Evolutionary conservation across 164 flowering plant genomes (phyloP).

Genomic region (Dillenia turbinata): DNA sequence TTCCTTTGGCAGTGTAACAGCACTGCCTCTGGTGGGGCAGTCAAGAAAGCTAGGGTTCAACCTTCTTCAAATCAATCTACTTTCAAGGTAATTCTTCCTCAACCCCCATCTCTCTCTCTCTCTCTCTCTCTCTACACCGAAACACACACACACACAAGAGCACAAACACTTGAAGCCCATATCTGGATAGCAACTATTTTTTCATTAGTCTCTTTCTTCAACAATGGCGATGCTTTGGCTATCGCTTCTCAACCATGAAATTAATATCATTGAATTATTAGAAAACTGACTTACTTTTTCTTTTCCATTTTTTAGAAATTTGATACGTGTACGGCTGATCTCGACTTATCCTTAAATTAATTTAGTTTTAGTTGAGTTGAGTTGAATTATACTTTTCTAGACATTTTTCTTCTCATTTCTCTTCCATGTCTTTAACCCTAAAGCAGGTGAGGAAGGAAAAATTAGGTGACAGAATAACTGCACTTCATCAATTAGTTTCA

Average conservation of each 20-base stretch:
- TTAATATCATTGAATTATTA: background rate
- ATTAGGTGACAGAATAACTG: constrained; percentile 44
- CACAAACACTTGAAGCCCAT: no score
- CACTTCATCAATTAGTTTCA: constrained; percentile 49
- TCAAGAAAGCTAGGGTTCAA: constrained; percentile 84
- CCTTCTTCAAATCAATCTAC: constrained; percentile 53
- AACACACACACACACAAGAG: no score
- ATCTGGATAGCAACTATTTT: constrained; percentile 5
- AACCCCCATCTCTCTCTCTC: constrained; percentile 4
- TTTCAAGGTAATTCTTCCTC: constrained; percentile 47
- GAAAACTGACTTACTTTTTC: background rate
- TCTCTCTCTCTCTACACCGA: constrained; percentile 2
- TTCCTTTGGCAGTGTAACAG: constrained; percentile 47
- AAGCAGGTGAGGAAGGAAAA: constrained; percentile 49
- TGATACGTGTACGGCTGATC: no score
- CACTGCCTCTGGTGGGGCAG: constrained; percentile 54
- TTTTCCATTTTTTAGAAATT: background rate
- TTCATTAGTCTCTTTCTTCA: constrained; percentile 31
- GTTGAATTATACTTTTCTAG: no score
- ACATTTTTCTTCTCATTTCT: no score
- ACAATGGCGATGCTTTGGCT: constrained; percentile 12
- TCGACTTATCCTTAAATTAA: no score
- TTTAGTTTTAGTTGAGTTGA: no score
- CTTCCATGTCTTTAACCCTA: no score
- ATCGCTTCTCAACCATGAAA: constrained; percentile 3